Conservation (phyloP, 2,329 filamentous ascomycete genomes). For the Phaeosphaeria sp. region DNA sequence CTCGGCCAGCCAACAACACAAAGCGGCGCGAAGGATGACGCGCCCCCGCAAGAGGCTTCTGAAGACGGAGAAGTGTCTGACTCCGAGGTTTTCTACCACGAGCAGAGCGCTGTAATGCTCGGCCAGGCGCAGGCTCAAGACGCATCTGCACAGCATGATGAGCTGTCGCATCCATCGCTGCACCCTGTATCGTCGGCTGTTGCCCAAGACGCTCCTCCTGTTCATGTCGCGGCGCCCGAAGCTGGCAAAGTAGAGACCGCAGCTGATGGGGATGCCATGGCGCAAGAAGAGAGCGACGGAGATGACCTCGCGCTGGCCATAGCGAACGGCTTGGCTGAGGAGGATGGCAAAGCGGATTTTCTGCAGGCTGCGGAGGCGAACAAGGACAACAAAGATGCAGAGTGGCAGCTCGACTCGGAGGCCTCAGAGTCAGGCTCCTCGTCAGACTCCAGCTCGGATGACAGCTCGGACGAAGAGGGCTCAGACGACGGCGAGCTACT, state of each 20-base stretch:
- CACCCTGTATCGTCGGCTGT: conserved; percentile 26
- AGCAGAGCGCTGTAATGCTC: conserved; percentile 28
- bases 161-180: conserved; percentile 31
- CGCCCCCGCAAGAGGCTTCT: conserved; percentile 22
- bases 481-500: conserved; percentile 70
- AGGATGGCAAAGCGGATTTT: conserved; percentile 50
- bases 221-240: conserved; percentile 8
- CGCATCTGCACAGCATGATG: conserved; percentile 36
- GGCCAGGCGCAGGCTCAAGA: conserved; percentile 27
- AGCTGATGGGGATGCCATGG: conserved; percentile 22
- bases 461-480: conserved; percentile 63
- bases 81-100: conserved; percentile 37
- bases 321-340: conserved; percentile 16
- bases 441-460: conserved; percentile 55
- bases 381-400: conserved; percentile 65
- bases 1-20: conserved; percentile 36
- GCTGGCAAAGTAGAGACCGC: conserved; percentile 11
- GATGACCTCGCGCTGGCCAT: conserved; percentile 13
- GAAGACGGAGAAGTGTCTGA: conserved; percentile 47
- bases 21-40: conserved; percentile 20
- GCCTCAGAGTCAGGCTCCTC: conserved; percentile 64
- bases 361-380: conserved; percentile 53
- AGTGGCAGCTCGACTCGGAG: conserved; percentile 79
- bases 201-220: conserved; percentile 28
- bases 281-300: conserved; percentile 16